These are phyloP conservation scores for Fusarium torreyae DNA, from an alignment of 2,329 filamentous ascomycete genomes.

Conservation along the genomic window DNA sequence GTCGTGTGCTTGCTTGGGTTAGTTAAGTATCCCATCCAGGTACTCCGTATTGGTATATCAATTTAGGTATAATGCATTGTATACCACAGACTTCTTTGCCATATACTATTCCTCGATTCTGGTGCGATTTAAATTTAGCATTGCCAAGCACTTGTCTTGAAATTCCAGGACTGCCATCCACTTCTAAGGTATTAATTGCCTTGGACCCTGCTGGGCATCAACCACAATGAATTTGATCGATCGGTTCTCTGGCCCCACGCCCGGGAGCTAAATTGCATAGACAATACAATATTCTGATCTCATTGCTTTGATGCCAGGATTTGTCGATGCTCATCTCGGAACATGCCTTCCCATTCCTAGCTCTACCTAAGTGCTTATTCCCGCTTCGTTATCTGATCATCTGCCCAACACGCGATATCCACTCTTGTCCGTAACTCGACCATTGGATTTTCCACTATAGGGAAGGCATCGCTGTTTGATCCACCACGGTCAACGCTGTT, in stretches of 20 bases:
- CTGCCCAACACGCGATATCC: background rate
- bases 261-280: background rate
- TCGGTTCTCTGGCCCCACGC: background rate
- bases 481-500: background rate
- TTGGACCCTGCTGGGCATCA: background rate
- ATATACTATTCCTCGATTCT: background rate
- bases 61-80: too few species aligned
- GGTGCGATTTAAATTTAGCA: background rate
- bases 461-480: background rate
- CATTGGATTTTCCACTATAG: background rate
- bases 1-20: too few species aligned
- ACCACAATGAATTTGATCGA: background rate
- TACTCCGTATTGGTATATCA: too few species aligned
- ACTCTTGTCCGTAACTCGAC: background rate
- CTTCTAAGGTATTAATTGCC: background rate
- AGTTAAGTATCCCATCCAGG: too few species aligned
- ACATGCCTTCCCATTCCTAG: background rate
- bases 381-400: background rate
- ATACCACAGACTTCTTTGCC: background rate
- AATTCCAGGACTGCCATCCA: conserved; percentile 3
- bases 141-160: background rate
- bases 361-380: background rate
- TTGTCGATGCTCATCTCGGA: background rate
- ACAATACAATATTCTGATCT: background rate
- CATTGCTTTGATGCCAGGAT: background rate